Conservation (phyloP, 2,329 filamentous ascomycete genomes). For the Epichloe elymi region DNA sequence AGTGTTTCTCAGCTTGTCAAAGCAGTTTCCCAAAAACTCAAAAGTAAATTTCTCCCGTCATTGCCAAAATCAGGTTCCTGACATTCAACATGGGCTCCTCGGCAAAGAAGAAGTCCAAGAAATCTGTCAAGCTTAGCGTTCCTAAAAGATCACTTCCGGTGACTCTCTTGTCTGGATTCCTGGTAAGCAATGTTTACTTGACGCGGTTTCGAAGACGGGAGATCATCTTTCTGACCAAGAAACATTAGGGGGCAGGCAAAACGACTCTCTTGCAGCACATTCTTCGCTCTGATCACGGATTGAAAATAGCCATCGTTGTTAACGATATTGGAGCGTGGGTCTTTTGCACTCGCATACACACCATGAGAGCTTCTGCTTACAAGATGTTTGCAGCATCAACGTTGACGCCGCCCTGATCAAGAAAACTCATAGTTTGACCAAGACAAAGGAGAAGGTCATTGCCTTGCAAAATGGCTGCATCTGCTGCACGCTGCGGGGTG, state of each 20-base stretch:
- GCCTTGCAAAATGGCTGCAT: constrained; percentile 63
- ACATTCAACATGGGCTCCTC: neutral
- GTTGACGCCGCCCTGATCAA: constrained; percentile 51
- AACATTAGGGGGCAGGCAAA: constrained; percentile 49
- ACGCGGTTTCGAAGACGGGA: neutral
- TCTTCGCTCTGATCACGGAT: constrained; percentile 51
- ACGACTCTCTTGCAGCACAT: constrained; percentile 59
- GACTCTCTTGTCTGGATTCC: constrained; percentile 22
- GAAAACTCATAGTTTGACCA: constrained; percentile 39
- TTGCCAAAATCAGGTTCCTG: no score
- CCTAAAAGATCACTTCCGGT: constrained; percentile 17
- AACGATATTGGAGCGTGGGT: constrained; percentile 54
- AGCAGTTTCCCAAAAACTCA: neutral
- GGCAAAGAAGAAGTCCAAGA: constrained; percentile 1
- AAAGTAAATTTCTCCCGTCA: no score
- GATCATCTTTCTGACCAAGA: neutral
- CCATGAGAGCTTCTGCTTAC: neutral
- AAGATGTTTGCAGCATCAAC: constrained; percentile 33
- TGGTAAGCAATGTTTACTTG: constrained; percentile 10
- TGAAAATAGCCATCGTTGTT: constrained; percentile 58
- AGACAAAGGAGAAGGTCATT: constrained; percentile 51
- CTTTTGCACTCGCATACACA: fast-evolving
- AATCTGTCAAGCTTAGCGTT: neutral
- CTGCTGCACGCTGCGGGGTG: constrained; percentile 61
- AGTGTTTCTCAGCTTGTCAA: neutral